phyloP scores from a whole-genome alignment of 2,329 filamentous ascomycete genomes.

The Botrytis tulipae region DNA sequence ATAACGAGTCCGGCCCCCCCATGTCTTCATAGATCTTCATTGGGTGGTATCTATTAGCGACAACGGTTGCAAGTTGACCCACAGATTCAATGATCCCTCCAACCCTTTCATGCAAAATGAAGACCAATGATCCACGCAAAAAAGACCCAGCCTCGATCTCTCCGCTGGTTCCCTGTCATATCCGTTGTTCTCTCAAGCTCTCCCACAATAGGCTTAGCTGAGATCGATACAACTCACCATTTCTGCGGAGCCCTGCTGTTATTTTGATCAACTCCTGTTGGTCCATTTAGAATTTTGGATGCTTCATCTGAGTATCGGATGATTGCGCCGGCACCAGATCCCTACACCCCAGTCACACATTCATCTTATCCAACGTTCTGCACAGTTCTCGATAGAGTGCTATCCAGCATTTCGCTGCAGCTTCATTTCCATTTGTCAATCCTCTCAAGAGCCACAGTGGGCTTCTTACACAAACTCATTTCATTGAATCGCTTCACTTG shows the following conservation, averaged over 20 bases:
- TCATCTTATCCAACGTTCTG: constrained; percentile 36
- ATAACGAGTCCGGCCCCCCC: constrained; percentile 15
- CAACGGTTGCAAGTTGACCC: constrained; percentile 23
- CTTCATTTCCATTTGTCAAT: constrained; percentile 36
- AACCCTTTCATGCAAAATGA: constrained; percentile 23
- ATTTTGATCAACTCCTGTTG: constrained; percentile 27
- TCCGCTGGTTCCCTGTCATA: constrained; percentile 32
- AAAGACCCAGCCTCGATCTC: constrained; percentile 36
- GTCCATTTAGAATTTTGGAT: constrained; percentile 25
- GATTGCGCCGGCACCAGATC: constrained; percentile 36
- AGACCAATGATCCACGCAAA: constrained; percentile 33
- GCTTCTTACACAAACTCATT: constrained; percentile 28
- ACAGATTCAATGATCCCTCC: constrained; percentile 28
- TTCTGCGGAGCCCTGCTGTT: constrained; percentile 27
- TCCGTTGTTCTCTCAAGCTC: constrained; percentile 23
- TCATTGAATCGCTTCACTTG: constrained; percentile 31
- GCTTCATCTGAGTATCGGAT: constrained; percentile 38
- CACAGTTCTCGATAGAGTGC: constrained; percentile 35
- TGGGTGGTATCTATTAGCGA: constrained; percentile 19
- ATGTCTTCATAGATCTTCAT: constrained; percentile 16
- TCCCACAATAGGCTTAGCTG: constrained; percentile 33
- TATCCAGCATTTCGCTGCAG: constrained; percentile 29
- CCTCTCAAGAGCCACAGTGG: constrained; percentile 27
- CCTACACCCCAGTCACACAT: constrained; percentile 33
- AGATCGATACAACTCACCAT: constrained; percentile 36